A percentile compares a stretch with the other conserved stretches of the same genome.
Evolutionary conservation across 139 green algal genomes (phyloP).

Genomic region (Marvania coccoides): DNA sequence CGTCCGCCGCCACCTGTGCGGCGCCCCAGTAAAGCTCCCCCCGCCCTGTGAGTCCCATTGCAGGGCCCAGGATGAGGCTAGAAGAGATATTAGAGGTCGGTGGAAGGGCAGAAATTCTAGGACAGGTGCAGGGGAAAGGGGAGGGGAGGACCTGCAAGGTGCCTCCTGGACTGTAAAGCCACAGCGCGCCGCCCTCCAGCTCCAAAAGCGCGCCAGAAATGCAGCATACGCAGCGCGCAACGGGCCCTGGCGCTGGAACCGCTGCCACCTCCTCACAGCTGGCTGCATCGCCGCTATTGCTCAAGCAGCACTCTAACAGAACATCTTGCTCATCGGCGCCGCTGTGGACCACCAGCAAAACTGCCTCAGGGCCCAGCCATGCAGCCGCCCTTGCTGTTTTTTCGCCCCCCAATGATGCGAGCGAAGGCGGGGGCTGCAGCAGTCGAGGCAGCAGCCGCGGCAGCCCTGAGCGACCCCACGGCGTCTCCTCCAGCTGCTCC

Average conservation of each 20-base stretch:
- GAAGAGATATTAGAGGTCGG: background rate
- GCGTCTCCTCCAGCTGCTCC: conserved; percentile 26
- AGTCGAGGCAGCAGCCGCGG: background rate
- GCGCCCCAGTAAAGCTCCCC: conserved; percentile 54
- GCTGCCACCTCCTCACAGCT: too few relatives aligned
- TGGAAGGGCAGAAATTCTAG: conserved; percentile 1
- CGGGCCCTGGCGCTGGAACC: background rate
- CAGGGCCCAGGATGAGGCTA: conserved; percentile 8
- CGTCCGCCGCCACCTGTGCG: conserved; percentile 31
- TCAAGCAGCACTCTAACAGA: too few relatives aligned
- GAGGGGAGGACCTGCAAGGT: background rate
- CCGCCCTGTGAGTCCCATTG: conserved; percentile 44
- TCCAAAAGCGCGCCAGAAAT: too few relatives aligned
- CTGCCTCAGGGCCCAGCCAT: background rate
- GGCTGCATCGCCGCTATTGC: too few relatives aligned
- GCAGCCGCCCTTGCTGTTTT: background rate
- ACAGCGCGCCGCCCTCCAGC: conserved; percentile 2
- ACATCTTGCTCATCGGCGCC: background rate
- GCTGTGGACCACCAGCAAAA: background rate
- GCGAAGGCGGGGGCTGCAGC: background rate
- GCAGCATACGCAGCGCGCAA: background rate
- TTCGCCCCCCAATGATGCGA: background rate
- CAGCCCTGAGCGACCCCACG: background rate
- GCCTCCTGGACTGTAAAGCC: background rate
- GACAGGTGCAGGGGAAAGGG: conserved; percentile 7